Percentiles rank a stretch among this genome's conserved stretches.
phyloP scores from a whole-genome alignment of 306 rosid species.

The Dalbergia cultrata region DNA sequence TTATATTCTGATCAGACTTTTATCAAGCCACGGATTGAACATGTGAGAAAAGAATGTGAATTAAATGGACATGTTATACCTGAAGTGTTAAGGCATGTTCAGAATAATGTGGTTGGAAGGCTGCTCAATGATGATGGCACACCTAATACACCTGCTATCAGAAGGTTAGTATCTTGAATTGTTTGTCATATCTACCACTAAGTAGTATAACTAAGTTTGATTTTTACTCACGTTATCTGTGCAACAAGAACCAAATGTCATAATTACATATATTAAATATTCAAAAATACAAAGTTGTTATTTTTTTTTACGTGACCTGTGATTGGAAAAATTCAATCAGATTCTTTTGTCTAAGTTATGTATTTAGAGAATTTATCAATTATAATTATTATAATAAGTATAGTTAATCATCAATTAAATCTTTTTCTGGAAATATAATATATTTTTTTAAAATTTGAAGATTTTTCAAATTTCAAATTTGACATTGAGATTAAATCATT shows the following conservation, averaged over 20 bases:
- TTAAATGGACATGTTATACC: conserved; percentile 55
- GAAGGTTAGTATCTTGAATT: conserved; percentile 47
- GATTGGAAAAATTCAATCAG: too few species aligned
- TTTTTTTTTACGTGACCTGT: too few species aligned
- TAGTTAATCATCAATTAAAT: too few species aligned
- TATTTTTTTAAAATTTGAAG: too few species aligned
- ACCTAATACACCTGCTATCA: conserved; percentile 47
- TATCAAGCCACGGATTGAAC: conserved; percentile 67
- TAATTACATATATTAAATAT: background rate
- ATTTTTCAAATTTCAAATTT: too few species aligned
- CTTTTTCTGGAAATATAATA: too few species aligned
- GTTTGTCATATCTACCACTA: conserved; percentile 30
- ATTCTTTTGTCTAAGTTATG: too few species aligned
- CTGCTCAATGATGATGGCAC: conserved; percentile 46
- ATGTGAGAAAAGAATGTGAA: conserved; percentile 51
- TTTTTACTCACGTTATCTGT: background rate
- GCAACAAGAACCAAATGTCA: conserved; percentile 1
- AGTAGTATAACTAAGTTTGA: background rate
- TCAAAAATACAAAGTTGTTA: background rate
- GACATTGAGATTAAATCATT: too few species aligned
- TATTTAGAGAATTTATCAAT: too few species aligned
- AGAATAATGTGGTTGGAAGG: conserved; percentile 44
- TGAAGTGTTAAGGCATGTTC: conserved; percentile 48
- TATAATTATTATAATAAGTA: too few species aligned
- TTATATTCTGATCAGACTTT: conserved; percentile 36